Evolutionary conservation across 768 basidiomycete genomes (phyloP).

Genomic region (Termitomyces sp.): DNA sequence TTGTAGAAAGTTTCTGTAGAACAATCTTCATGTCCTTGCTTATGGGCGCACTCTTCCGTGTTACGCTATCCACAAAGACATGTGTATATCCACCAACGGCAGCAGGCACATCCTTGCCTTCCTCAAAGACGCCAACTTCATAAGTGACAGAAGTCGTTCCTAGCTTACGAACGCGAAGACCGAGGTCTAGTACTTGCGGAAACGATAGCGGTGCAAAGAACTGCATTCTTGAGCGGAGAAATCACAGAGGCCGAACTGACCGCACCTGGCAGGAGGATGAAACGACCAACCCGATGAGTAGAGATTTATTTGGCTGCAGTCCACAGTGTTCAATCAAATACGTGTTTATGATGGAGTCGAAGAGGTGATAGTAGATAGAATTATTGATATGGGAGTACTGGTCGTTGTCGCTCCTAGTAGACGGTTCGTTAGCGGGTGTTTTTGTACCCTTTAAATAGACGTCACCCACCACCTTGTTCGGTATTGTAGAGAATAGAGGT

Average conservation of each 20-base stretch:
- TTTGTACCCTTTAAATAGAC: not conserved
- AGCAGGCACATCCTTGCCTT: conserved; percentile 34
- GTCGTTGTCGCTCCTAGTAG: conserved; percentile 77
- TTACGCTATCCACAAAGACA: conserved; percentile 70
- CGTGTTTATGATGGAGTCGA: conserved; percentile 79
- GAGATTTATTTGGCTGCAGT: conserved; percentile 45
- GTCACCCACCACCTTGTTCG: conserved; percentile 64
- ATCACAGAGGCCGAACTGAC: not conserved
- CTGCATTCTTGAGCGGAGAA: conserved; percentile 22
- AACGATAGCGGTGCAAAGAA: conserved; percentile 75
- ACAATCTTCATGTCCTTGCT: conserved; percentile 38
- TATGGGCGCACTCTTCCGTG: conserved; percentile 56
- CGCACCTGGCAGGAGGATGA: conserved; percentile 68
- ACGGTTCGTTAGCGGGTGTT: not conserved
- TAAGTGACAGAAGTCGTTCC: conserved; percentile 78
- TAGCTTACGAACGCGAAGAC: conserved; percentile 61
- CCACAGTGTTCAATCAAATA: conserved; percentile 69
- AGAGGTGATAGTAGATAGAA: conserved; percentile 74
- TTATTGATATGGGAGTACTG: conserved; percentile 84
- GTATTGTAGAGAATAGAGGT: conserved; percentile 57
- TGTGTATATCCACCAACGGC: conserved; percentile 70
- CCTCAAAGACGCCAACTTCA: conserved; percentile 73
- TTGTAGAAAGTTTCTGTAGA: conserved; percentile 36
- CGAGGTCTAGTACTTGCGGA: conserved; percentile 67
- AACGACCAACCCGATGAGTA: conserved; percentile 71